Percentiles rank a stretch among this genome's conserved stretches.
phyloP scores from a whole-genome alignment of 2,329 filamentous ascomycete species.

The Pseudogymnoascus sp. region DNA sequence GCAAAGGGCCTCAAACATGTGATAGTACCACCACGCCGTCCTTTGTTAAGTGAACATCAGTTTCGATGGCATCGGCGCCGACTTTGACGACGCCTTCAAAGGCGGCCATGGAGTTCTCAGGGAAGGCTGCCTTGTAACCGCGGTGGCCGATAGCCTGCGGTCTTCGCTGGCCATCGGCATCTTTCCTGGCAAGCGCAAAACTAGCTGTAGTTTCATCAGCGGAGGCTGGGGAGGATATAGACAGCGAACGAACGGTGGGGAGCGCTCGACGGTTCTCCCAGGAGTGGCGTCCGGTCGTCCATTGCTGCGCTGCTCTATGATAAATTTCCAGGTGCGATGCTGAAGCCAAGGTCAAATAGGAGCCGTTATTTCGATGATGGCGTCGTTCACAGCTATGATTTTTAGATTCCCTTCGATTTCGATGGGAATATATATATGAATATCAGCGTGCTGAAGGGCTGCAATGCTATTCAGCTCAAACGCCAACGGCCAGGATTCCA shows the following conservation, averaged over 20 bases:
- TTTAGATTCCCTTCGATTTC: not conserved
- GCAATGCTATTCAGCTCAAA: not conserved
- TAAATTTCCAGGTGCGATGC: not conserved
- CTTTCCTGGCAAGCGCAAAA: constrained; percentile 21
- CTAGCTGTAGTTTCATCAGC: constrained; percentile 18
- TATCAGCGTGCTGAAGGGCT: not conserved
- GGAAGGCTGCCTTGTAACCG: constrained; percentile 68
- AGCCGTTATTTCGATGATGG: not conserved
- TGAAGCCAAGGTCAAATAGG: no score
- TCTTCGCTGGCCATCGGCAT: constrained; percentile 28
- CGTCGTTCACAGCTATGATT: not conserved
- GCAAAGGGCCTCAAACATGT: constrained; percentile 46
- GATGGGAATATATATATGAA: not conserved
- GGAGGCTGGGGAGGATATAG: not conserved
- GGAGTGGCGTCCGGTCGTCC: not conserved
- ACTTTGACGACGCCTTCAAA: constrained; percentile 67
- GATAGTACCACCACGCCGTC: constrained; percentile 81
- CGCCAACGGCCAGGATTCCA: not conserved
- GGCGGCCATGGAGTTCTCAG: constrained; percentile 79
- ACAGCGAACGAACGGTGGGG: not conserved
- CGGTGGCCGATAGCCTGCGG: constrained; percentile 73
- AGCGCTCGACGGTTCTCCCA: not conserved
- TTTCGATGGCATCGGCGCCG: constrained; percentile 77
- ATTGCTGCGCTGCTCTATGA: not conserved
- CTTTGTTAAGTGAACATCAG: constrained; percentile 74